Conservation (phyloP, 78 protist species). For the Anaeramoeba ignava region DNA sequence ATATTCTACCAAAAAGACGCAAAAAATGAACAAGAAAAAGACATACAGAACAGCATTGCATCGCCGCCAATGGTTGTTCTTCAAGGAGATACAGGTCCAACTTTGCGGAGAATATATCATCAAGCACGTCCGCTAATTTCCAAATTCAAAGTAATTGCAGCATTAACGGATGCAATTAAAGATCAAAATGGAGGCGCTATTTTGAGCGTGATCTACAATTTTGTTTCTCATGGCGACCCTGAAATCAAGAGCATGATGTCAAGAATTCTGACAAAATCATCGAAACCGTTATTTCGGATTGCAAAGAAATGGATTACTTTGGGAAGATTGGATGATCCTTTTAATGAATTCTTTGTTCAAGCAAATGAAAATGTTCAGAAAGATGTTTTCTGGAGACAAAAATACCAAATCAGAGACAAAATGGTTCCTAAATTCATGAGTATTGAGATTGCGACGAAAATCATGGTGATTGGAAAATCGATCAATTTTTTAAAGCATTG, state of each 20-base stretch:
- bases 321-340: background rate
- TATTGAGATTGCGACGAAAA: background rate
- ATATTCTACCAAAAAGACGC: too few species aligned
- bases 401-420: background rate
- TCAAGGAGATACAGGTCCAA: background rate
- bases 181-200: background rate
- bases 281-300: background rate
- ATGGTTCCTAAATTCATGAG: background rate
- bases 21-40: background rate
- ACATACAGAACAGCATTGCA: background rate
- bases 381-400: background rate
- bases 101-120: background rate
- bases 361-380: background rate
- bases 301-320: background rate
- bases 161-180: background rate
- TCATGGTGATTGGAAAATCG: background rate
- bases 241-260: background rate
- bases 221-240: background rate
- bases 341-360: background rate
- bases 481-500: background rate
- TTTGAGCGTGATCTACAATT: background rate
- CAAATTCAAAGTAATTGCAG: background rate
- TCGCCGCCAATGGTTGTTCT: too few species aligned
- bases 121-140: background rate
- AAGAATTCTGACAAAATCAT: background rate